Base-by-base conservation (phyloP, 2,329 filamentous ascomycete genomes). In the Cladosporium colombiae region DNA sequence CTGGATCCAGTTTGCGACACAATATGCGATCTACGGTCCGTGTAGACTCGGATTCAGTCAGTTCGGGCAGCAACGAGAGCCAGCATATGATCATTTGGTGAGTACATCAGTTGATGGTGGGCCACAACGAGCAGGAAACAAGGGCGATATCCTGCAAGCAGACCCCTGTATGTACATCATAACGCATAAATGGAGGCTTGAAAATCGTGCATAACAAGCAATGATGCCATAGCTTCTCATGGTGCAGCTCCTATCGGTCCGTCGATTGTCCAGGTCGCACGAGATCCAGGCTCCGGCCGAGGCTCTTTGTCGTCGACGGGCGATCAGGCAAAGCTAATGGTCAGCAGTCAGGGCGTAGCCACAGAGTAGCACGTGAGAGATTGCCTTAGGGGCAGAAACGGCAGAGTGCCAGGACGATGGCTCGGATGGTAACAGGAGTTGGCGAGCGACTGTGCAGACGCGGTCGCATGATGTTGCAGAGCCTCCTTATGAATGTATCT, bases 211-310 rank as follows among this genome's bases (percentile, higher is more conserved):
- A 21, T 46, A 46, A n/a, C 40, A 46, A 46, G 40, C n/a, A 46
- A n/a, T 46, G 40, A 46, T 46, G 40, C 40, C 40, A 46, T 46
- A 46, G 40, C 40, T 46, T 46, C 40, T 21, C n/a, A 23, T 1
- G 5, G 23, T 13, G 40, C n/a, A 46, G 40, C 40, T 46, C 2
- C n/a, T 46, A 11, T 46, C 40, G 40, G 40, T 21, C 40, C 40
- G 40, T 46, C n/a, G 40, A 46, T 21, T 46, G 16, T n/a, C n/a
- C 8, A 8, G 40, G 40, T 23, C n/a, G 40, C n/a, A 46, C n/a
- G 10, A 46, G 40, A 46, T 46, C n/a, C 40, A 46, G 40, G 40
- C 40, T 46, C 52, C 52, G 16, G 52, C 52, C 52, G 52, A 55
- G 52, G 52, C 29, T 29, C 7, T 21, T 27, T 23, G n/a, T 31